A percentile compares a stretch with the other conserved stretches of the same genome.
These are phyloP conservation scores for Macrocybe gigantea DNA, from an alignment of 768 basidiomycete genomes.

Conservation along the genomic window DNA sequence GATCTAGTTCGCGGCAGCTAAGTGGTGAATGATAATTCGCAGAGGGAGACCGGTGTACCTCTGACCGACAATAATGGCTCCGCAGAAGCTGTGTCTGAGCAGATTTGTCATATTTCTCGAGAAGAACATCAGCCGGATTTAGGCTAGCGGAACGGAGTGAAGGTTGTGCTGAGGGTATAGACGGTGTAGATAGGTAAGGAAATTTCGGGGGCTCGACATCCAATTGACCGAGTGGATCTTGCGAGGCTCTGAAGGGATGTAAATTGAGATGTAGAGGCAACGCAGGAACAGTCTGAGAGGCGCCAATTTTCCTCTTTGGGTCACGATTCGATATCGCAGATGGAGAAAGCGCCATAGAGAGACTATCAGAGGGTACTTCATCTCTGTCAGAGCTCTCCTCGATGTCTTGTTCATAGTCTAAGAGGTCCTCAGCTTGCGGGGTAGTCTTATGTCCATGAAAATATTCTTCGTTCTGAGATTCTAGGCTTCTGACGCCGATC, in stretches of 20 bases:
- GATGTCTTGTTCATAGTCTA: conserved; percentile 35
- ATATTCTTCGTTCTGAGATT: conserved; percentile 39
- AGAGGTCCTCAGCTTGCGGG: conserved; percentile 14
- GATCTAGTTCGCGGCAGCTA: conserved; percentile 38
- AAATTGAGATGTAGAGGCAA: conserved; percentile 57
- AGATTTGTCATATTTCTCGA: conserved; percentile 61
- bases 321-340: conserved; percentile 4
- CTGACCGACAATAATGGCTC: conserved; percentile 84
- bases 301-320: conserved; percentile 45
- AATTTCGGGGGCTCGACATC: conserved; percentile 38
- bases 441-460: conserved; percentile 17
- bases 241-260: conserved; percentile 53
- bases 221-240: conserved; percentile 71
- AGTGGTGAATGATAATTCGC: too few species aligned
- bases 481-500: conserved; percentile 41
- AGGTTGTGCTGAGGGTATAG: conserved; percentile 45
- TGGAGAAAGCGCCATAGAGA: conserved; percentile 8
- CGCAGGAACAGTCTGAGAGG: conserved; percentile 71
- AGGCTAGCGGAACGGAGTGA: conserved; percentile 38
- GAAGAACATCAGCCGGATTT: conserved; percentile 46
- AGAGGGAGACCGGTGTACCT: conserved; percentile 40
- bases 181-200: conserved; percentile 70
- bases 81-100: conserved; percentile 72
- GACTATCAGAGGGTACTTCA: conserved; percentile 11
- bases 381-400: conserved; percentile 30